Conservation (phyloP, 164 flowering plant genomes). For the Hamamelis virginiana region DNA sequence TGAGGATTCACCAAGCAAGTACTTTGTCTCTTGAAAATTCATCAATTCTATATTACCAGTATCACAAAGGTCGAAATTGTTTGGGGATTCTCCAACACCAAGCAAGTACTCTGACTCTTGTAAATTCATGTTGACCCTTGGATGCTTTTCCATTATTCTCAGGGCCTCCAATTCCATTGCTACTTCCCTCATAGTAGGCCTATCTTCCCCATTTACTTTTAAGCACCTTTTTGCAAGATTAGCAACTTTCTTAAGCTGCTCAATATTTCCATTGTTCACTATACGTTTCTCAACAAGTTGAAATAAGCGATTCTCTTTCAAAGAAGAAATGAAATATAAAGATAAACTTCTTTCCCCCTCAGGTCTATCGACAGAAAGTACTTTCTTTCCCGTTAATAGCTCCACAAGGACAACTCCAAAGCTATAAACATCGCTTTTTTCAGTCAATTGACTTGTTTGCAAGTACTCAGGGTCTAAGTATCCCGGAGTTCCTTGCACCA, state of each 20-base stretch:
- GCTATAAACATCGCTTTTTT: no score
- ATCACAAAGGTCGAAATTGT: no score
- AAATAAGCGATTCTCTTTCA: slow-evolving; percentile 14
- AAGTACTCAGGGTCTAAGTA: no score
- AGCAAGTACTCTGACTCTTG: slow-evolving; percentile 3
- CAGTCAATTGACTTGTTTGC: no score
- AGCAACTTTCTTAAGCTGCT: slow-evolving; percentile 16
- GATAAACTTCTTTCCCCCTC: slow-evolving; percentile 13
- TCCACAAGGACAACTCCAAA: no score
- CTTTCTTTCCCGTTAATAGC: no score
- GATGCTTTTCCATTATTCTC: slow-evolving; percentile 2
- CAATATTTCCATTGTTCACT: slow-evolving; percentile 5
- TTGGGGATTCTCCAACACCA: no score
- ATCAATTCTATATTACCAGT: no score
- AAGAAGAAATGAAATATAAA: slow-evolving; percentile 20
- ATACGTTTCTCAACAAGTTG: slow-evolving; percentile 14
- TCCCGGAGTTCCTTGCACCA: no score
- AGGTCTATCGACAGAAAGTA: no score
- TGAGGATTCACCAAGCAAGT: not conserved
- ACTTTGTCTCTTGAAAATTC: no score
- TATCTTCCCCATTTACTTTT: slow-evolving; percentile 10
- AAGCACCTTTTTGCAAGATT: slow-evolving; percentile 16
- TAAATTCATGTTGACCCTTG: slow-evolving; percentile 4
- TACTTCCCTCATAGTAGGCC: slow-evolving; percentile 21
- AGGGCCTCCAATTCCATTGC: slow-evolving; percentile 16